phyloP scores from a whole-genome alignment of 2,329 filamentous ascomycete species.

The Pseudopithomyces chartarum region DNA sequence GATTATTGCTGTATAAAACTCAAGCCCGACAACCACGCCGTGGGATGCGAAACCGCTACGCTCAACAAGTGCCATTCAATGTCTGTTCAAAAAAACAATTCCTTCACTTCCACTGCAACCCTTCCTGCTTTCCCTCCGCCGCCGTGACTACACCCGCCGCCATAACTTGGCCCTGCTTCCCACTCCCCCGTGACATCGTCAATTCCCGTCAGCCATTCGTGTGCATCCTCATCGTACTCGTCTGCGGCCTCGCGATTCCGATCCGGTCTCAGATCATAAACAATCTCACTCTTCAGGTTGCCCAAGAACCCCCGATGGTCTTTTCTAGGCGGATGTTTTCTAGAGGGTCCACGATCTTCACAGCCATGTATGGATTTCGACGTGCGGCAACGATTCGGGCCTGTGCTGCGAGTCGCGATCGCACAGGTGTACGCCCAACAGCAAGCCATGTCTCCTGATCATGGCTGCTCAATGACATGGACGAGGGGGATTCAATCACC shows the following conservation, averaged over 20 bases:
- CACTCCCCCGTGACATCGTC: slow-evolving; percentile 28
- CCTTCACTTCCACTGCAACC: slow-evolving; percentile 15
- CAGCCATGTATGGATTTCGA: slow-evolving; percentile 58
- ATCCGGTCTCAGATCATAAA: slow-evolving; percentile 66
- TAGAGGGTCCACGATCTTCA: slow-evolving; percentile 59
- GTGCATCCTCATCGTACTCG: slow-evolving; percentile 14
- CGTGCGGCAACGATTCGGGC: slow-evolving; percentile 65
- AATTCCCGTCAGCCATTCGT: slow-evolving; percentile 32
- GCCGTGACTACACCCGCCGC: slow-evolving; percentile 23
- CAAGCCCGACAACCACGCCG: too few species aligned
- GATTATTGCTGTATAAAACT: too few species aligned
- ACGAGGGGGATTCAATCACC: slow-evolving; percentile 17
- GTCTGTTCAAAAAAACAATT: slow-evolving; percentile 22
- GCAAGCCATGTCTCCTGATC: slow-evolving; percentile 12
- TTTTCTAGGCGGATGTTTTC: slow-evolving; percentile 59
- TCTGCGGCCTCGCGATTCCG: slow-evolving; percentile 13
- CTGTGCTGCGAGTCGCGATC: slow-evolving; percentile 69
- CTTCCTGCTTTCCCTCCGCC: slow-evolving; percentile 12
- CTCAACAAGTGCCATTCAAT: too few species aligned
- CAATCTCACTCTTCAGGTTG: slow-evolving; percentile 61
- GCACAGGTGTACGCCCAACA: slow-evolving; percentile 49
- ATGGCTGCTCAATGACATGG: slow-evolving; percentile 4
- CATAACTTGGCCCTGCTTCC: slow-evolving; percentile 12
- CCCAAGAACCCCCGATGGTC: slow-evolving; percentile 67
- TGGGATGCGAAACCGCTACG: too few species aligned